phyloP scores from a whole-genome alignment of 176 grass and related monocot species.

The Bonia amplexicaulis region DNA sequence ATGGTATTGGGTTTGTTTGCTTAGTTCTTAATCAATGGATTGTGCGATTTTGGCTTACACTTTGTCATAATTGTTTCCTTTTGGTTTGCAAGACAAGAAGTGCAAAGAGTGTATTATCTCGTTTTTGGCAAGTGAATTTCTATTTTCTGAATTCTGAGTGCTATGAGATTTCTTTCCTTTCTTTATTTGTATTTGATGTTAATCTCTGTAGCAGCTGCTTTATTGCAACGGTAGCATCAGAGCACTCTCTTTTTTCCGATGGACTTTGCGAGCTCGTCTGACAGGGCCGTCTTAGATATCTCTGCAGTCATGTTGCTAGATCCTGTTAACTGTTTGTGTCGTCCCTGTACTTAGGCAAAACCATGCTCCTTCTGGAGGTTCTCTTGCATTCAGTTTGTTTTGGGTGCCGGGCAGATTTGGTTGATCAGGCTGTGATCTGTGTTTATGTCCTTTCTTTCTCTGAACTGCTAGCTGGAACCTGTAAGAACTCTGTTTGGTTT shows the following conservation, averaged over 20 bases:
- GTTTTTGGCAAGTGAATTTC: neutral
- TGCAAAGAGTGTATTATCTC: neutral
- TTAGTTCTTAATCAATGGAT: neutral
- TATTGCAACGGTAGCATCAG: neutral
- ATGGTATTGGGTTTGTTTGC: neutral
- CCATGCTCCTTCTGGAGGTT: too few relatives aligned
- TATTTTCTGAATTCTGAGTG: neutral
- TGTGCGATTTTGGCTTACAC: neutral
- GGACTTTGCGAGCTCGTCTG: too few relatives aligned
- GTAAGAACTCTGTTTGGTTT: too few relatives aligned
- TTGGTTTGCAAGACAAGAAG: conserved; percentile 10
- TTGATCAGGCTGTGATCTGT: too few relatives aligned
- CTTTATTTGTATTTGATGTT: neutral
- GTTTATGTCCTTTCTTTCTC: too few relatives aligned
- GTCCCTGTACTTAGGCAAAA: too few relatives aligned
- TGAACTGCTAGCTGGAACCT: too few relatives aligned
- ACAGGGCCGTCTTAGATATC: too few relatives aligned
- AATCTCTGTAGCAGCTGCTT: neutral
- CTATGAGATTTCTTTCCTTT: neutral
- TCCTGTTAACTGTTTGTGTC: too few relatives aligned
- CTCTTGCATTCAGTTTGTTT: too few relatives aligned
- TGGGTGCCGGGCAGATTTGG: too few relatives aligned
- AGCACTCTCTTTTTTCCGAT: neutral
- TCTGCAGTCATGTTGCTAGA: too few relatives aligned
- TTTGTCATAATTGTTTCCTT: neutral